Conservation (phyloP, 352 stramenopile species). For the Phytophthora constricta region DNA sequence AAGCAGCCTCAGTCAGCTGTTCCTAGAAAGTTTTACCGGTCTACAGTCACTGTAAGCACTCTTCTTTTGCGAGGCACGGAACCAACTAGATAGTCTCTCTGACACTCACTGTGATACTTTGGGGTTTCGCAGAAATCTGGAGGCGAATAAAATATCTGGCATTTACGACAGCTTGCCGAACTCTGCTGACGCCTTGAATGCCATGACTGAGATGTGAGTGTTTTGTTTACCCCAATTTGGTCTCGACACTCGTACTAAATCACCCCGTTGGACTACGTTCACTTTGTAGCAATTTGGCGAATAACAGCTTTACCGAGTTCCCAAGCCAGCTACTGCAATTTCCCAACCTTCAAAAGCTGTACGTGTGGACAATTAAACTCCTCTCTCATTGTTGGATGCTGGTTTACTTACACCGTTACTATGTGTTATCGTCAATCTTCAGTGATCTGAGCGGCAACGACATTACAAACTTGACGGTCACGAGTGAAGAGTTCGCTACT, state of each 20-base stretch:
- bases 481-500: slow-evolving; percentile 33
- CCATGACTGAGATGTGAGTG: slow-evolving; percentile 41
- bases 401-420: background rate
- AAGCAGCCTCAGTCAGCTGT: slow-evolving; percentile 31
- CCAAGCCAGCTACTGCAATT: slow-evolving; percentile 49
- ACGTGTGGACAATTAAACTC: slow-evolving; percentile 15
- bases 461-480: slow-evolving; percentile 53
- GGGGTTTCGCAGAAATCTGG: slow-evolving; percentile 35
- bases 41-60: slow-evolving; percentile 33
- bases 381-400: background rate
- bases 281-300: slow-evolving; percentile 45
- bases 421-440: background rate
- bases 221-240: background rate
- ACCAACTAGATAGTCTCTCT: no score
- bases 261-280: background rate
- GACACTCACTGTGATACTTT: no score
- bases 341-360: slow-evolving; percentile 51
- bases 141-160: slow-evolving; percentile 40
- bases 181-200: slow-evolving; percentile 27
- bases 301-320: slow-evolving; percentile 52
- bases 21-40: slow-evolving; percentile 40
- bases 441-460: slow-evolving; percentile 54
- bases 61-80: no score
- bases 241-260: no score
- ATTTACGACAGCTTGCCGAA: slow-evolving; percentile 36